Conservation (phyloP, 108 stramenopile genomes). For the Craspedostauros australis region DNA sequence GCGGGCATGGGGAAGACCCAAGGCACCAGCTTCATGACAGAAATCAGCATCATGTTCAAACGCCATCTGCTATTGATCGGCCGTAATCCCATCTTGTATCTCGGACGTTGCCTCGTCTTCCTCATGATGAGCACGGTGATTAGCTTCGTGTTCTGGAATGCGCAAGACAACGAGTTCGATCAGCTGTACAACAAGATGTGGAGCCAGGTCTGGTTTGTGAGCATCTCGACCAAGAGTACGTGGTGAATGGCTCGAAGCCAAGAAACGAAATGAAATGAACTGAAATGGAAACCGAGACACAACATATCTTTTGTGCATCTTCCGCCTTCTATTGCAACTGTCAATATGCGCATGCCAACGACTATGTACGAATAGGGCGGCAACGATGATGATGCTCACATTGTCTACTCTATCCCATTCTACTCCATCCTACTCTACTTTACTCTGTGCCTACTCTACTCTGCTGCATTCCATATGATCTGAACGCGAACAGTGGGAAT, state of each 20-base stretch:
- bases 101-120: conserved; percentile 3
- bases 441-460: no score
- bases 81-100: conserved; percentile 10
- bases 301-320: no score
- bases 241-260: no score
- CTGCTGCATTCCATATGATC: no score
- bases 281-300: no score
- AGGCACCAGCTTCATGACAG: neutral
- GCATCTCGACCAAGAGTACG: conserved; percentile 5
- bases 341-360: no score
- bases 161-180: no score
- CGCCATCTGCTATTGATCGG: conserved; percentile 2
- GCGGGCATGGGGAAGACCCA: neutral
- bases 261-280: no score
- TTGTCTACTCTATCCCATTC: neutral
- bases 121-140: conserved; percentile 1
- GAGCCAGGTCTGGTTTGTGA: conserved; percentile 3
- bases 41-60: conserved; percentile 7
- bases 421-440: neutral
- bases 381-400: neutral
- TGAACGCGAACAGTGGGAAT: no score
- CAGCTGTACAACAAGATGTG: neutral
- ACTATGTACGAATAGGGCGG: neutral
- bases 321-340: no score
- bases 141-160: conserved; percentile 7